Evolutionary conservation across 2,329 filamentous ascomycete species (phyloP), one percentile per base, ranked within the genome.

Genomic region (Coleophoma cylindrospora): DNA sequence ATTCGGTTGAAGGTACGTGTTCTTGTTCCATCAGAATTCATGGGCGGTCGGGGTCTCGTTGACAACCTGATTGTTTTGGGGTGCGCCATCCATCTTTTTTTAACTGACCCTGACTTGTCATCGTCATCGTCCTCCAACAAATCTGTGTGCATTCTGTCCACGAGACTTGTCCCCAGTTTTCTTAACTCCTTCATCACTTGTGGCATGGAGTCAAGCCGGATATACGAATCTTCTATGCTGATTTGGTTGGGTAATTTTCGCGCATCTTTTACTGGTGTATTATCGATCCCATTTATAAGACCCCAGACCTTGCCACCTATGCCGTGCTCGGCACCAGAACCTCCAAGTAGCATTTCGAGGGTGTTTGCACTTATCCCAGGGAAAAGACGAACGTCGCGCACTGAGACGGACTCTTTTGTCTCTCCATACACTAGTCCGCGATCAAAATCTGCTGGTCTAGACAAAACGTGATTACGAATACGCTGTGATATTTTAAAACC

Each of bases 171-270:
- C 0, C 86, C 76, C 2, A 96, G 71, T 52, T 80, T 76, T n/a
- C 72, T 68, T 38, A 96, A 72, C 67, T 95, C 86, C 54, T 79
- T 80, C 40, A 73, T 70, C 32, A 95, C 81, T 51, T 84, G 77
- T 1, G 80, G 67, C 47, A 86, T 64, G 0, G 76, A 83, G 57
- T 86, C 80, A 1, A 96, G 72, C 0, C 83, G 81, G 21, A 81
- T 77, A 65, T 95, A 97, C 14, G 90, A 94, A 68, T 97, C 91
- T 64, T 97, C 92, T 55, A 97, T 94, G 66, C 89, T 94, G 64
- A 97, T 95, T 67, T 96, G 91, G 1, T 82, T 83, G 0, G 92
- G 92, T 1, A 95, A 69, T 41, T 83, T 79, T 57, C 80, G 81
- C 2, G 83, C 86, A 54, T 83, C 76, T 45, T 83, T 82, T 15